Evolutionary conservation across 495 filamentous ascomycete genomes (phyloP), one percentile per base, ranked within the genome.

Genomic region (Xanthoparmelia taractica): DNA sequence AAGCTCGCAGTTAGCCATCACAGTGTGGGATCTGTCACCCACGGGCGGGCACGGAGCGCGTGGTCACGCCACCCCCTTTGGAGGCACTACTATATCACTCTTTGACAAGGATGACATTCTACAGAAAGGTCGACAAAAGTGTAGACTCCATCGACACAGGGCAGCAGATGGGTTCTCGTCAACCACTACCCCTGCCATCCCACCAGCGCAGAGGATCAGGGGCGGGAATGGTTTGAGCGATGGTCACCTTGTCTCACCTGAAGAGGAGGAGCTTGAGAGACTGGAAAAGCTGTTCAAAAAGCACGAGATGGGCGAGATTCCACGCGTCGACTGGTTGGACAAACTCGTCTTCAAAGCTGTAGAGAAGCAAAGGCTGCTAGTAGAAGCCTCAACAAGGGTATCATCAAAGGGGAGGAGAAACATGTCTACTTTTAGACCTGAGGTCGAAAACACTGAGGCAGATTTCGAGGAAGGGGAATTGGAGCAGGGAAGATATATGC

Each of bases 221-320:
- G 83, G 81, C 47, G 77, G 78, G n/a, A 78, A 75, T 64, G 74
- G 68, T 57, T 58, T 77, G 31, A 61, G 43, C 34, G 77, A 75
- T 65, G 74, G 68, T 34, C 64, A 79, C 23, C 60, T 76, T 72
- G 65, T 82, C 80, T 76, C 85, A 75, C 52, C 66, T 58, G 87
- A 91, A 68, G 82, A 83, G 40, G 78, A 86, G 45, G 92, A 97
- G 73, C 75, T 93, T 50, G 89, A 94, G 64, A 79, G 92, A 20
- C 78, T 97, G 48, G 90, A 96, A 71, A 85, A 84, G 59, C 70
- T 97, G 55, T 88, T 99, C 68, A 99, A 99, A 77, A 95, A 96
- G 73, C 95, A 97, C 68, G 94, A 99, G 71, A 94, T 97, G 86
- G 91, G 91, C 29, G 93, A 97, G 68, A 92, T 99, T 18, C 86